Percentiles rank a stretch among this genome's conserved stretches.
Conservation (phyloP, 108 stramenopile species). For the Skeletonema tropicum region DNA sequence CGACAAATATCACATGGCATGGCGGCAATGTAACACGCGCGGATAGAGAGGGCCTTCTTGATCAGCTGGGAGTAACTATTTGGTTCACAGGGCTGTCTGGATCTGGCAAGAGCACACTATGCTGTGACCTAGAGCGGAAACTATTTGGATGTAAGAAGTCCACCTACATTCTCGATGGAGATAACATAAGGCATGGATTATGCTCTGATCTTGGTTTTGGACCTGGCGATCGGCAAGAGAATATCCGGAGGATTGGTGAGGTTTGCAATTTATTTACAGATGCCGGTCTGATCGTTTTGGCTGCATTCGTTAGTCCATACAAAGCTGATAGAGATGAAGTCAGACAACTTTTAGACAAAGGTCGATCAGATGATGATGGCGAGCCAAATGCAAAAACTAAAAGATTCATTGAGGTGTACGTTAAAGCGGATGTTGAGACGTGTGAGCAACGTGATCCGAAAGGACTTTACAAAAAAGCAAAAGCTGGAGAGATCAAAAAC, state of each 20-base stretch:
- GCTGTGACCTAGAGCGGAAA: constrained; percentile 54
- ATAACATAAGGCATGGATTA: constrained; percentile 88
- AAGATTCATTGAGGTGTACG: constrained; percentile 85
- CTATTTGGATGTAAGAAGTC: constrained; percentile 17
- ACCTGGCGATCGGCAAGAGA: constrained; percentile 82
- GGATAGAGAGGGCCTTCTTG: constrained; percentile 42
- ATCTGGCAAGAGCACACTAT: constrained; percentile 59
- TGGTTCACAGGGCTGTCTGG: constrained; percentile 69
- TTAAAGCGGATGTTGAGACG: constrained; percentile 74
- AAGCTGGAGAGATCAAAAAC: constrained; percentile 85
- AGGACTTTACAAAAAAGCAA: constrained; percentile 83
- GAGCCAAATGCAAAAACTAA: not conserved
- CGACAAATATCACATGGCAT: constrained; percentile 49
- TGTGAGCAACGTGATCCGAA: constrained; percentile 90
- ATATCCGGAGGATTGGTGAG: constrained; percentile 92
- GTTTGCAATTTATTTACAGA: constrained; percentile 88
- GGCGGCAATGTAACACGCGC: constrained; percentile 32
- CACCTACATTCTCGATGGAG: constrained; percentile 76
- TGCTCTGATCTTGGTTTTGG: constrained; percentile 88
- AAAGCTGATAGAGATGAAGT: constrained; percentile 77
- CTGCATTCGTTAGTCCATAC: constrained; percentile 91
- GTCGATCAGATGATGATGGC: constrained; percentile 37
- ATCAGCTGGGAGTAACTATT: constrained; percentile 50
- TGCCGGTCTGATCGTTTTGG: constrained; percentile 87
- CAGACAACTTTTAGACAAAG: constrained; percentile 52